phyloP scores from a whole-genome alignment of 306 rosid species.

The Trifolium fragiferum region DNA sequence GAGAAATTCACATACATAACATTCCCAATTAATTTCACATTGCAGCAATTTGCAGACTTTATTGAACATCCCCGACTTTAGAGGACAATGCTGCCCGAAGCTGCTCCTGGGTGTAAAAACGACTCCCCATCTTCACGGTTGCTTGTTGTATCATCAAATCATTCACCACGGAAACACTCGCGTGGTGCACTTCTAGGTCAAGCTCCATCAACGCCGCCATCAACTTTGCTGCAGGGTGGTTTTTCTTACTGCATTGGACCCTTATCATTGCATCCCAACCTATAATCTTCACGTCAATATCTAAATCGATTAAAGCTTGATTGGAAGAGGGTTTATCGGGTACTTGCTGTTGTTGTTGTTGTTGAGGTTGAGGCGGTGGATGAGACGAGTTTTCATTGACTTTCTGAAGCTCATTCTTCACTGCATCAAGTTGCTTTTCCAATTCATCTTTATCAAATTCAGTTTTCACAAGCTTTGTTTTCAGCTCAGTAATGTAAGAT shows the following conservation, averaged over 20 bases:
- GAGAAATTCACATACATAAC: background rate
- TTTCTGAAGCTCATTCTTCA: slow-evolving; percentile 62
- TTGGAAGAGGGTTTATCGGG: slow-evolving; percentile 25
- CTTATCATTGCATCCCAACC: slow-evolving; percentile 97
- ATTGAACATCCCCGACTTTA: slow-evolving; percentile 63
- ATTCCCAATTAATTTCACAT: background rate
- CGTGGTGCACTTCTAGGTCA: slow-evolving; percentile 91
- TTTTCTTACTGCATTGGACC: slow-evolving; percentile 81
- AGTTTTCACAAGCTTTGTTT: slow-evolving; percentile 59
- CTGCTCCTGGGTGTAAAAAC: slow-evolving; percentile 90
- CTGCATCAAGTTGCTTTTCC: slow-evolving; percentile 63
- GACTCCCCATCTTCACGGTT: slow-evolving; percentile 86
- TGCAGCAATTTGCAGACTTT: slow-evolving; percentile 10
- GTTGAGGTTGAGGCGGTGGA: slow-evolving; percentile 16
- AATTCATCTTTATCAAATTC: slow-evolving; percentile 74
- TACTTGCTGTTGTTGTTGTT: background rate
- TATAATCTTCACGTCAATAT: slow-evolving; percentile 86
- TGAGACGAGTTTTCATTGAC: slow-evolving; percentile 25
- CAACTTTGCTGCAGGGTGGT: slow-evolving; percentile 86
- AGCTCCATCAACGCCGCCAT: slow-evolving; percentile 91
- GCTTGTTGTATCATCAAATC: slow-evolving; percentile 97
- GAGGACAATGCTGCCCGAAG: slow-evolving; percentile 67
- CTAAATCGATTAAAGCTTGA: slow-evolving; percentile 54
- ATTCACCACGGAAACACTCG: slow-evolving; percentile 88
- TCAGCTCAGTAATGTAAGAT: slow-evolving; percentile 82